Base-by-base conservation (phyloP, 2,329 filamentous ascomycete species). In the Mycosphaerelloides madeirae region DNA sequence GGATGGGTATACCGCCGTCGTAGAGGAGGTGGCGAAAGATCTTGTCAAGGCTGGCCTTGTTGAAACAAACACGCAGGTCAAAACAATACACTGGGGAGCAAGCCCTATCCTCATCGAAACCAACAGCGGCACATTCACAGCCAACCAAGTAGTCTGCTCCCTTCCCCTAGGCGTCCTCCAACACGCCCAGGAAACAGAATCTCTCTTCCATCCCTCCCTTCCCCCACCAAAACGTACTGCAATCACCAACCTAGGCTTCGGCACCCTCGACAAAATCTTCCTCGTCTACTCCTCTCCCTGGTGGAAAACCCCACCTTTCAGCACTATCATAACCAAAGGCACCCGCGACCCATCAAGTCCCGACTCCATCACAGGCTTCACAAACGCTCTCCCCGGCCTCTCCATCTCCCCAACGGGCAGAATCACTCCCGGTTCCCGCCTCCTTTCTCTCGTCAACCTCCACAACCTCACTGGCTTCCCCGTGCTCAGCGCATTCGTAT, bases 241-340 rank as follows among this genome's bases (percentile, higher is more conserved):
- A 3, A 46, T 57, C 18, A 14, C 29, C 5, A 44, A 32, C 16
- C 46, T 58, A n/a, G 56, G 54, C 1, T 57, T 53, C 29, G 56
- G 56, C 19, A 57, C 52, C 4, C 44, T 58, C n/a, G 52, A 58
- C 39, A 58, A 58, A 42, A 48, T 58, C 20, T 44, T 58, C 29
- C 41, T 58, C 2, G 48, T 55, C 12, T 58, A 55, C 38, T n/a
- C 41, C 6, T 9, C 40, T 9, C 36, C 53, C 3, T 58, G 56
- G 56, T 58, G 56, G 56, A 37, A 16, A 9, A 33, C 49, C n/a
- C 49, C 55, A 33, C 52, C 56, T 1, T 58, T 45, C 38, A 34
- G 36, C 3, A 44, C 50, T 2, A 46, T 53, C 19, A 20, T 3
- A 14, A 3, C 15, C 25, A 14, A 22, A 34, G 22, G 16, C 28